phyloP scores from a whole-genome alignment of 2,329 filamentous ascomycete species.

The Colletotrichum brevisporum region DNA sequence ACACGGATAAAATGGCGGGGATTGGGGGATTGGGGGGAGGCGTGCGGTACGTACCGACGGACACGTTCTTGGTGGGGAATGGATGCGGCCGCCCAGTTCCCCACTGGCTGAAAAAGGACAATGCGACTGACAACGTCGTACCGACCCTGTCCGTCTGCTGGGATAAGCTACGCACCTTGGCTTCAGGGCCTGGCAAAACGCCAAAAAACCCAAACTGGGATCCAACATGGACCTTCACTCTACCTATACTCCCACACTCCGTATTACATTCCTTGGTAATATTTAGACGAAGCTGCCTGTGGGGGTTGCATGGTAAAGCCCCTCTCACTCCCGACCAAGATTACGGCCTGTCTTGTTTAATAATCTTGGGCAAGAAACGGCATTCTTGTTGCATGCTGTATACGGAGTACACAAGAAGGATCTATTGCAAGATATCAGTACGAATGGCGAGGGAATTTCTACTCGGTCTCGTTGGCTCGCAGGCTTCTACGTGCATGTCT shows the following conservation, averaged over 20 bases:
- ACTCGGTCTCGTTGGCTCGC: too few relatives aligned
- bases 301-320: too few relatives aligned
- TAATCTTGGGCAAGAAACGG: too few relatives aligned
- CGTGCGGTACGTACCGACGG: conserved; percentile 7
- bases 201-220: conserved; percentile 2
- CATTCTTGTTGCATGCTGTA: too few relatives aligned
- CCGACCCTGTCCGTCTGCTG: conserved; percentile 19
- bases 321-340: too few relatives aligned
- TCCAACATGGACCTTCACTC: neutral
- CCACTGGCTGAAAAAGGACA: conserved; percentile 24
- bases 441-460: too few relatives aligned
- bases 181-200: conserved; percentile 8
- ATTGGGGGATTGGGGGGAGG: neutral
- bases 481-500: neutral
- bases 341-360: too few relatives aligned
- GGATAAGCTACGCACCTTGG: conserved; percentile 32
- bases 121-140: conserved; percentile 16
- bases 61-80: conserved; percentile 32
- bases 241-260: too few relatives aligned
- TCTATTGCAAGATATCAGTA: too few relatives aligned
- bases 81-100: conserved; percentile 23
- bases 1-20: conserved; percentile 30
- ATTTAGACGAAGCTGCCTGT: too few relatives aligned
- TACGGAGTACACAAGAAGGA: too few relatives aligned
- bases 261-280: too few relatives aligned